Base-by-base conservation (phyloP, 371 early-diverging fungal species). In the Batkoa obscura region DNA sequence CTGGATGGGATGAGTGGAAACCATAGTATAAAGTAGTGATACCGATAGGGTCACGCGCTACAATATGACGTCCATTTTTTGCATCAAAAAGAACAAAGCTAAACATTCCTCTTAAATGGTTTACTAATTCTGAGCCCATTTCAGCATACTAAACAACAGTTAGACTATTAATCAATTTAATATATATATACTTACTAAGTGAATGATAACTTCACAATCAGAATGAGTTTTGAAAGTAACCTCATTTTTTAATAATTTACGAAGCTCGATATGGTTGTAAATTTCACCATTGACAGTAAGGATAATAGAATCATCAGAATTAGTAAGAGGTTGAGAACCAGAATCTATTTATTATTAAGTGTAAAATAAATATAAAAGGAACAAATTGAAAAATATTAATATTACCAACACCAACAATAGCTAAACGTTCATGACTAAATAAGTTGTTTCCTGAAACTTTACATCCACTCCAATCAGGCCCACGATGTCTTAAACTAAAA, bases 21-120 rank as follows among this genome's bases (percentile, higher is more conserved):
- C 96, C 94, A 62, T 86, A 84, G 75, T 96, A 96, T 37, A 96
- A 75, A 17, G 96, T 91, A 51, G 94, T 94, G 69, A 96, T 89
- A 62, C 96, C 96, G 63, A 96, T 87, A 53, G 94, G 91, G 60
- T 96, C 96, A 59, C 96, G 86, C 39, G 91, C 92, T 32, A 86
- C 92, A 62, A 96, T 70, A 60, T 85, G 70, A 38, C 85, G 72
- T 66, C 88, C 80, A 59, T 76, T 77, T 59, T 78, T 79, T 30
- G 77, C 67, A 68, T 96, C 96, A 66, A 89, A 80, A 13, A 96
- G 77, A 5, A 88, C 81, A 73, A 91, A 96, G 32, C 84, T 80
- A 72, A 87, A 96, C 87, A 96, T 93, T 58, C 96, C 96, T 64
- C 92, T 94, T 43, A 96, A 79, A 51, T 80, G 72, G 42, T 78